A percentile compares a stretch with the other conserved stretches of the same genome.
Evolutionary conservation across 2,329 filamentous ascomycete genomes (phyloP).

Genomic region (Cercospora sp.): DNA sequence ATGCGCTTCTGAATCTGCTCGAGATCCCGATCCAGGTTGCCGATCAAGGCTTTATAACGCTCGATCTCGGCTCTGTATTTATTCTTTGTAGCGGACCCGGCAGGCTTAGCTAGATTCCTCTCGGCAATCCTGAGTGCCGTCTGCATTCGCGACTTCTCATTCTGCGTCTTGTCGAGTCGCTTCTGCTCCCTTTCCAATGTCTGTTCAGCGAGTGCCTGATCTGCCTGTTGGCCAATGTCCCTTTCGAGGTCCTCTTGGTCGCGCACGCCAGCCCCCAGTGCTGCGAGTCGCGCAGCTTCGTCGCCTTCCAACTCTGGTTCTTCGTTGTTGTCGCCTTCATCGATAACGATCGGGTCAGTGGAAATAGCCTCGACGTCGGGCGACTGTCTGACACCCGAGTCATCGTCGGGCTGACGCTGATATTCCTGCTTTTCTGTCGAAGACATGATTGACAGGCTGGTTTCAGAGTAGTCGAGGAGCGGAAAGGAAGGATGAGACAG

Average conservation of each 20-base stretch:
- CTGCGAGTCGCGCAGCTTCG: conserved; percentile 44
- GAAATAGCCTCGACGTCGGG: background rate
- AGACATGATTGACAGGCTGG: conserved; percentile 4
- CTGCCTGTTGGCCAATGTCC: conserved; percentile 71
- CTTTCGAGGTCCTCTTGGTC: conserved; percentile 89
- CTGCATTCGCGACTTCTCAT: conserved; percentile 60
- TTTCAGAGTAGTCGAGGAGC: background rate
- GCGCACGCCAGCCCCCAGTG: conserved; percentile 55
- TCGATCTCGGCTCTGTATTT: conserved; percentile 66
- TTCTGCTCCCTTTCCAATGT: conserved; percentile 64
- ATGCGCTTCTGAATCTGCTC: conserved; percentile 80
- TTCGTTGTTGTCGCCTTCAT: conserved; percentile 1
- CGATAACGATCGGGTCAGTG: background rate
- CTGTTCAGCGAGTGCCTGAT: conserved; percentile 60
- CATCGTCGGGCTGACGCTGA: background rate
- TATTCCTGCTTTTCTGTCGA: background rate
- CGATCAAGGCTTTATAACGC: conserved; percentile 64
- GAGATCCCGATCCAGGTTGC: conserved; percentile 68
- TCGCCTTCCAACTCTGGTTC: conserved; percentile 21
- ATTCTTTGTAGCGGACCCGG: conserved; percentile 56
- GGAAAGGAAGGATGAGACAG: background rate
- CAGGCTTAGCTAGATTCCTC: conserved; percentile 57
- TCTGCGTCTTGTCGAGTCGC: conserved; percentile 58
- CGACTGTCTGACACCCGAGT: background rate
- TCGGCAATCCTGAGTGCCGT: conserved; percentile 63